phyloP scores from a whole-genome alignment of 441 rosid genomes.

The Croton laevigatus region DNA sequence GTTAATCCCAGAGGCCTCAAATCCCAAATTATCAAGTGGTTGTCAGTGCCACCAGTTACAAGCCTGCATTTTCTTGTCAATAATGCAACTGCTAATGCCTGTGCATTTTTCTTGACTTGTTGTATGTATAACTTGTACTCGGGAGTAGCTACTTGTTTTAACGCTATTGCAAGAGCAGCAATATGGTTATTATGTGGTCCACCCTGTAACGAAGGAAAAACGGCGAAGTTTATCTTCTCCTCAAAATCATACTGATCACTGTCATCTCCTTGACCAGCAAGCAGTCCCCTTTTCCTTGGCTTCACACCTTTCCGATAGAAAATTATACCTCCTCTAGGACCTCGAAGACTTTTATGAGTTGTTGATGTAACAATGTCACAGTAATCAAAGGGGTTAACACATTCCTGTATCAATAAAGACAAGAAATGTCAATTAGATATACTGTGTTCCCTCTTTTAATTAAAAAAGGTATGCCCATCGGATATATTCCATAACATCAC shows the following conservation, averaged over 20 bases:
- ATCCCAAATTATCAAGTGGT: slow-evolving; percentile 94
- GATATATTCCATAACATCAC: background rate
- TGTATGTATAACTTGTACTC: slow-evolving; percentile 76
- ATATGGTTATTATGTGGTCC: slow-evolving; percentile 98
- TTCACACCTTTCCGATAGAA: slow-evolving; percentile 76
- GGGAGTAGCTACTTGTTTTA: slow-evolving; percentile 84
- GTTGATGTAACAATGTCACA: slow-evolving; percentile 97
- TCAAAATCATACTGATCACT: slow-evolving; percentile 63
- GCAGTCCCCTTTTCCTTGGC: slow-evolving; percentile 53
- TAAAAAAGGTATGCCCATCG: background rate
- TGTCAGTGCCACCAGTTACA: slow-evolving; percentile 93
- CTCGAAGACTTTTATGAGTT: slow-evolving; percentile 91
- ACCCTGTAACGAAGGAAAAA: slow-evolving; percentile 84
- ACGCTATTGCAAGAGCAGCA: slow-evolving; percentile 91
- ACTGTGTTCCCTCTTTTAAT: too few relatives aligned
- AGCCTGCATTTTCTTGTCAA: slow-evolving; percentile 76
- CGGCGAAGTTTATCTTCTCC: slow-evolving; percentile 89
- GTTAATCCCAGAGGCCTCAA: slow-evolving; percentile 71
- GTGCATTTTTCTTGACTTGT: slow-evolving; percentile 91
- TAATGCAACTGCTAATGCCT: slow-evolving; percentile 74
- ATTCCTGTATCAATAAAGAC: slow-evolving; percentile 48
- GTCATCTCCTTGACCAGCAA: slow-evolving; percentile 44
- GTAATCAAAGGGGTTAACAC: slow-evolving; percentile 81
- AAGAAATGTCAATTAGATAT: background rate
- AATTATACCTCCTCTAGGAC: slow-evolving; percentile 96